phyloP scores from a whole-genome alignment of 768 basidiomycete species.

The Tremella mesenterica region DNA sequence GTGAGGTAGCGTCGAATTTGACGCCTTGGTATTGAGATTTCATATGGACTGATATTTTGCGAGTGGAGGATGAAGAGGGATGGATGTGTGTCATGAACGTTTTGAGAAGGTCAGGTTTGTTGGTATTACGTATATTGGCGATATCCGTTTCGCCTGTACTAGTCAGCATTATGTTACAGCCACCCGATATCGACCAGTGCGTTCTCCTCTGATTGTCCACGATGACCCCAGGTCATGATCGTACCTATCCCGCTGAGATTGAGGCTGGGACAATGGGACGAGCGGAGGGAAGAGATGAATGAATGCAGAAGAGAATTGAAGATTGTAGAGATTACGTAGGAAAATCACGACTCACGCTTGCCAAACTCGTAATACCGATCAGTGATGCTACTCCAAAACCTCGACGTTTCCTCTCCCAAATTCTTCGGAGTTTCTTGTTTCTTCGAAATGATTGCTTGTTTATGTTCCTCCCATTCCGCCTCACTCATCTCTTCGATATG shows the following conservation, averaged over 20 bases:
- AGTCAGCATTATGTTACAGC: not conserved
- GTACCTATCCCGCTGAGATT: too few relatives aligned
- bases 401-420: conserved; percentile 60
- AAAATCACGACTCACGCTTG: conserved; percentile 55
- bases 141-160: conserved; percentile 64
- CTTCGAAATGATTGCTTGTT: conserved; percentile 63
- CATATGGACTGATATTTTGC: conserved; percentile 78
- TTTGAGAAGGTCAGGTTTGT: conserved; percentile 63
- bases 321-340: not conserved
- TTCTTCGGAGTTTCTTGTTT: conserved; percentile 86
- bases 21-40: conserved; percentile 54
- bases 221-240: not conserved
- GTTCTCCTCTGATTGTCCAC: not conserved
- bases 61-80: conserved; percentile 58
- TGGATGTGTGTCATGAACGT: conserved; percentile 65
- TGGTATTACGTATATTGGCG: conserved; percentile 55
- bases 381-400: conserved; percentile 63
- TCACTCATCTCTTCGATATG: conserved; percentile 61
- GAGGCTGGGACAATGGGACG: too few relatives aligned
- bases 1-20: conserved; percentile 59
- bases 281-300: not conserved
- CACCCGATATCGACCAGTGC: not conserved
- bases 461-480: conserved; percentile 70
- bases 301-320: too few relatives aligned
- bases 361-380: conserved; percentile 79